Evolutionary conservation across 495 filamentous ascomycete species (phyloP), one percentile per base, ranked within the genome.

Genomic region (Penicillium steckii): DNA sequence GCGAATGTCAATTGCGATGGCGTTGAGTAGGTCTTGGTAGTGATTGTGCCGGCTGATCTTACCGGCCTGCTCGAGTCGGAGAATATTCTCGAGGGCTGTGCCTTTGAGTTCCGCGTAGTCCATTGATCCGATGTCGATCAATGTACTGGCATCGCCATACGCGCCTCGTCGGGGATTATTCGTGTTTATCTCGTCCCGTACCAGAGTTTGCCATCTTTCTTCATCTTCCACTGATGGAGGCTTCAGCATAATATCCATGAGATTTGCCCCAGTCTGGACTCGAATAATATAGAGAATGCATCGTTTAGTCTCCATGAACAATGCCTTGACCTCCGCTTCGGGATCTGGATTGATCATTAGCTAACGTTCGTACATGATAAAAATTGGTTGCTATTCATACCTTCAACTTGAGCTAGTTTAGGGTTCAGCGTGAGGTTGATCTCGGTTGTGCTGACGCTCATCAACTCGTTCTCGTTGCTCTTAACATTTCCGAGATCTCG

Each of bases 231-330:
- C 76, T 0, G 79, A 84, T 47, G 96, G 92, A 5, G 88, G 88
- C 56, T 92, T 92, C 53, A 96, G 88, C 65, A 99, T 86, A 52
- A 99, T 95, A 48, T 97, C 91, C 78, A 96, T 86, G 30, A 99
- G 76, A 60, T 93, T 95, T 32, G 83, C 67, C n/a, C 94, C 94
- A 3, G 88, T 87, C 68, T 99, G 94, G 15, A 99, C 88, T 38
- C 94, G 85, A 60, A 99, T 97, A 65, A 99, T 96, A 69, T 97
- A 99, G 48, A 99, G 78, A 49, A 99, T 86, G 67, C 94, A 96
- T 52, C 94, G 82, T 68, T 99, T 99, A 2, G 95, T 97, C 71
- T 97, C 94, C 84, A 96, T 96, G 63, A 97, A 95, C 8, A 99
- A 74, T 3, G 91, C 81, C 65, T 96, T 96, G 37, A 94, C 73